phyloP scores from a whole-genome alignment of 2,329 filamentous ascomycete species.

The Aspergillus costaricaensis region DNA sequence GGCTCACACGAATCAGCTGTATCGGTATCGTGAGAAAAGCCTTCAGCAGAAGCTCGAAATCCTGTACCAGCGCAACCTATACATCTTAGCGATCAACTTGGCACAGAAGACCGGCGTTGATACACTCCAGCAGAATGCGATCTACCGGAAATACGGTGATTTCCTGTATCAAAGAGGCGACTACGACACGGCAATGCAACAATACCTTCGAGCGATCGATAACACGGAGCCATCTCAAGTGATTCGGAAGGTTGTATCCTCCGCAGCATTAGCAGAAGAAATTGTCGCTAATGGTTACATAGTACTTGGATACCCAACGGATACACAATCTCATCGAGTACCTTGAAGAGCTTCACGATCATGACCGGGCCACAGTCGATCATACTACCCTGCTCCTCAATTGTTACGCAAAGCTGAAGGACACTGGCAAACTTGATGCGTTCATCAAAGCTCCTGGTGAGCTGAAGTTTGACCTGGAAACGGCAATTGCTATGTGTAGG shows the following conservation, averaged over 20 bases:
- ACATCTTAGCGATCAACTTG: slow-evolving; percentile 85
- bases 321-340: slow-evolving; percentile 98
- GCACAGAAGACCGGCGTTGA: slow-evolving; percentile 87
- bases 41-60: slow-evolving; percentile 90
- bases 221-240: slow-evolving; percentile 95
- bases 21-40: slow-evolving; percentile 85
- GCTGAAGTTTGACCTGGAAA: slow-evolving; percentile 94
- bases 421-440: slow-evolving; percentile 90
- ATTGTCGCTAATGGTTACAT: slow-evolving; percentile 17
- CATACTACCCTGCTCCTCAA: slow-evolving; percentile 94
- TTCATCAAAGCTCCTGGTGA: slow-evolving; percentile 92
- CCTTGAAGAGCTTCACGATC: slow-evolving; percentile 91
- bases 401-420: slow-evolving; percentile 97
- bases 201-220: slow-evolving; percentile 94
- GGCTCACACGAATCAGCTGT: slow-evolving; percentile 59
- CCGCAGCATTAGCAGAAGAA: neutral
- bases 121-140: slow-evolving; percentile 78
- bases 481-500: slow-evolving; percentile 94
- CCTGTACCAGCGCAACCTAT: slow-evolving; percentile 90
- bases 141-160: slow-evolving; percentile 92
- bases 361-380: slow-evolving; percentile 88
- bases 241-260: slow-evolving; percentile 71
- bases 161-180: slow-evolving; percentile 92
- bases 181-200: slow-evolving; percentile 98
- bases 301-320: slow-evolving; percentile 94